Evolutionary conservation across 164 flowering plant species (phyloP), one percentile per base, ranked within the genome.

Genomic region (Stephania cephalantha): DNA sequence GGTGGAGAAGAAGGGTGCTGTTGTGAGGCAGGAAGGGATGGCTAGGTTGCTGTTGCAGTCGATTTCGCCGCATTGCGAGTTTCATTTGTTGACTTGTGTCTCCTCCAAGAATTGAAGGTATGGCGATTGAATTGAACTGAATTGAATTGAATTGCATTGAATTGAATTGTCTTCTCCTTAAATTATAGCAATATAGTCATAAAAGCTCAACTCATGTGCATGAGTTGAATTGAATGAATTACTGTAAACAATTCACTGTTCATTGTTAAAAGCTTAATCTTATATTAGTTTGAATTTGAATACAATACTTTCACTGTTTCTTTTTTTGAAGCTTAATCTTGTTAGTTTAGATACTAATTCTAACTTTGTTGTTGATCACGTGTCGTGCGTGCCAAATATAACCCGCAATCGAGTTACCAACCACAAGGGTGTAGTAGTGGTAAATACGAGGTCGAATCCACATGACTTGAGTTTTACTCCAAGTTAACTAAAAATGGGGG

Each of bases 1-100:
- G 89, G 97, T 91, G 83, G 99, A 95, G 93, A 87, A 81, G 80
- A 85, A 86, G 29, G 95, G 73, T 7, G 91, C 86, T 2, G 71
- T 61, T 71, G 89, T 88, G 42, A 77, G 71, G 65, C 99, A 95
- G 75, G 98, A 91, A 69, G 84, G 80, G 13, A 86, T 91, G 8
- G 98, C 90, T 0, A 80, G 86, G 82, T 69, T 95, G 67, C 75
- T 95, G 29, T 70, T 95, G 81, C 77, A 85, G 76, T 46, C 80
- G 20, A 69, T 93, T 25, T 79, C 95, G 9, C 97, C 98, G 1
- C 55, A 77, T 25, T 92, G 95, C 77, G 88, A 86, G 45, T 82
- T 95, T 18, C 72, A 53, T 71, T 90, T 88, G 42, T 83, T 86
- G 64, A 85, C 82, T 77, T 95, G 94, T 55, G 10, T 44, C 15